Percentiles rank a stretch among this genome's conserved stretches.
These are phyloP conservation scores for Bryoglossum gracile DNA, from an alignment of 495 filamentous ascomycete species.

Conservation along the genomic window DNA sequence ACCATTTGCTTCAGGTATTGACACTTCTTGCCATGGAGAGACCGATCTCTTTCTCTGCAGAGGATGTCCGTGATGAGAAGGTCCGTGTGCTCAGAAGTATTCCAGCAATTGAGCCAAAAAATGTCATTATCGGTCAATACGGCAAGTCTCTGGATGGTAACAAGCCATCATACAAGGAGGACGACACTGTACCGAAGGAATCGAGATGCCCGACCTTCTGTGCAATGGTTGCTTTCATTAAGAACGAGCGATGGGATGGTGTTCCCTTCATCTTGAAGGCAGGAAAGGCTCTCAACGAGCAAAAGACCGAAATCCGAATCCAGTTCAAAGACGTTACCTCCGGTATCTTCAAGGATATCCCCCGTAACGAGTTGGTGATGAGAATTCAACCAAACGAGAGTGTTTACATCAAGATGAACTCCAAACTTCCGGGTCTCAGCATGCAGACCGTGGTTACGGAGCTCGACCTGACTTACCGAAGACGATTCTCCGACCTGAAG, in stretches of 20 bases:
- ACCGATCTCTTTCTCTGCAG: conserved; percentile 94
- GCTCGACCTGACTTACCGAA: conserved; percentile 95
- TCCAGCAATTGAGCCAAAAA: conserved; percentile 95
- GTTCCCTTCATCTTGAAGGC: conserved; percentile 99
- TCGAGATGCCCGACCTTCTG: conserved; percentile 97
- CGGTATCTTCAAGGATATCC: conserved; percentile 99
- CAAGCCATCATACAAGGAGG: conserved; percentile 98
- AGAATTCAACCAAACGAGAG: conserved; percentile 99
- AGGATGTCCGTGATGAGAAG: conserved; percentile 99
- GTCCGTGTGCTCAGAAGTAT: conserved; percentile 92
- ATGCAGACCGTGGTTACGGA: conserved; percentile 99
- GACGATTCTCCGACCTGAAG: conserved; percentile 98
- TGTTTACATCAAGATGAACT: conserved; percentile 99
- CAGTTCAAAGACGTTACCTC: conserved; percentile 99
- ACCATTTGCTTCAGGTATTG: conserved; percentile 92
- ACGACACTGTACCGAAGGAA: conserved; percentile 96
- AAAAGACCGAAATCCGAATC: conserved; percentile 99
- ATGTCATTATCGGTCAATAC: conserved; percentile 99
- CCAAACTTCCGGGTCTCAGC: conserved; percentile 93
- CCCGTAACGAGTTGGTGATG: conserved; percentile 98
- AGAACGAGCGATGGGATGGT: conserved; percentile 99
- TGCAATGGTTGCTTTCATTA: conserved; percentile 93
- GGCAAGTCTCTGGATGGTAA: conserved; percentile 91
- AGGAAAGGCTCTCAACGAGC: conserved; percentile 97
- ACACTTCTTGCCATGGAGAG: conserved; percentile 97